Evolutionary conservation across 2,329 filamentous ascomycete genomes (phyloP).

Genomic region (Talaromyces sp.): DNA sequence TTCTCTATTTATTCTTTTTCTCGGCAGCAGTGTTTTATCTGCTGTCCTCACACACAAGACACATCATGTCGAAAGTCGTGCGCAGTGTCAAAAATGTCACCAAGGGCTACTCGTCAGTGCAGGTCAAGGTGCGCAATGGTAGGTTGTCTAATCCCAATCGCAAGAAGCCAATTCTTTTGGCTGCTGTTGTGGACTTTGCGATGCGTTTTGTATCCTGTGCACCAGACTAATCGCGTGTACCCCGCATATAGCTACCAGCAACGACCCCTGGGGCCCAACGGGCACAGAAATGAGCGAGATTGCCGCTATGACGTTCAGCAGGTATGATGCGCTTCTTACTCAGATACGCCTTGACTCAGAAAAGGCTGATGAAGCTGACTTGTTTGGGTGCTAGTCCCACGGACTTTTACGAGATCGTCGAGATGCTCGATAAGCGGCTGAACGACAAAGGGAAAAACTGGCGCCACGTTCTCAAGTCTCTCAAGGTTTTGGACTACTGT

Average conservation of each 20-base stretch:
- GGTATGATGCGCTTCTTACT: conserved; percentile 53
- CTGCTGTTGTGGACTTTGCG: background rate
- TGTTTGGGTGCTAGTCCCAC: conserved; percentile 59
- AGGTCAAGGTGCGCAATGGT: conserved; percentile 99
- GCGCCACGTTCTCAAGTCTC: conserved; percentile 93
- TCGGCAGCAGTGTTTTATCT: background rate
- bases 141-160: conserved; percentile 28
- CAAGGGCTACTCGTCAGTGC: conserved; percentile 93
- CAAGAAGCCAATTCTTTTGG: background rate
- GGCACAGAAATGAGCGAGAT: conserved; percentile 99
- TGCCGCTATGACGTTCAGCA: conserved; percentile 94
- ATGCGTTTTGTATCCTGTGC: background rate
- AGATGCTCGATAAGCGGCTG: conserved; percentile 97
- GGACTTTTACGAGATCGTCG: conserved; percentile 99
- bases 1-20: background rate
- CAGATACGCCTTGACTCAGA: background rate
- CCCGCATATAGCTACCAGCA: conserved; percentile 73
- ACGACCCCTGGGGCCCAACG: conserved; percentile 96
- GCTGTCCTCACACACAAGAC: background rate
- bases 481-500: conserved; percentile 97
- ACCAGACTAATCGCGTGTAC: conserved; percentile 1
- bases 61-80: conserved; percentile 90
- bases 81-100: conserved; percentile 98
- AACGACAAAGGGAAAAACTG: conserved; percentile 99
- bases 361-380: background rate